phyloP scores from a whole-genome alignment of 1,284 basidiomycete species.

The Austropuccinia psidii region DNA sequence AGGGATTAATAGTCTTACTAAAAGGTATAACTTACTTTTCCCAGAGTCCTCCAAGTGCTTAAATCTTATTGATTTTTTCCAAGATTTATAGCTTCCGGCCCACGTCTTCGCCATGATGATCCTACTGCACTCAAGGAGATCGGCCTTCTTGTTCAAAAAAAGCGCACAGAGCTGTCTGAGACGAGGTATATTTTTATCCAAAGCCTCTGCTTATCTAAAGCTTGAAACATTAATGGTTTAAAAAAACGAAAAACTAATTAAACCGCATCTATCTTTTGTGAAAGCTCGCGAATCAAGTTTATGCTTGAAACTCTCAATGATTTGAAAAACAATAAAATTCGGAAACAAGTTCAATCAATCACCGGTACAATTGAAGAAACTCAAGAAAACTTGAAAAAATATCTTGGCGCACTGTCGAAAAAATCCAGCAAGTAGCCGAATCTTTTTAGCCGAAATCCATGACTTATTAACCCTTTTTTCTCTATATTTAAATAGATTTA shows the following conservation, averaged over 20 bases:
- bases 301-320: constrained; percentile 86
- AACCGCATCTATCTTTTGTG: background rate
- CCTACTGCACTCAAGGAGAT: constrained; percentile 54
- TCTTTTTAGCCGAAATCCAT: background rate
- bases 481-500: constrained; percentile 54
- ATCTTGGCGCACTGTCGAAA: constrained; percentile 64
- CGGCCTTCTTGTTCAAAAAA: constrained; percentile 61
- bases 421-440: constrained; percentile 56
- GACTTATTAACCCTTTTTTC: background rate
- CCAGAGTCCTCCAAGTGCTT: background rate
- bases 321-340: constrained; percentile 81
- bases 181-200: constrained; percentile 39
- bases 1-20: constrained; percentile 35
- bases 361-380: constrained; percentile 62
- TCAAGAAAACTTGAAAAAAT: constrained; percentile 70
- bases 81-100: constrained; percentile 14
- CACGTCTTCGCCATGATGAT: constrained; percentile 65
- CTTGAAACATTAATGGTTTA: background rate
- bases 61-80: background rate
- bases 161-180: constrained; percentile 57
- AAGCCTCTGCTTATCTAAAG: background rate
- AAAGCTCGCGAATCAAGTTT: constrained; percentile 68
- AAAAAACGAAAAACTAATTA: constrained; percentile 41
- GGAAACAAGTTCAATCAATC: constrained; percentile 54
- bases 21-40: constrained; percentile 13